Evolutionary conservation across 2,329 filamentous ascomycete genomes (phyloP), one percentile per base, ranked within the genome.

Genomic region (Fusarium abutilonis): DNA sequence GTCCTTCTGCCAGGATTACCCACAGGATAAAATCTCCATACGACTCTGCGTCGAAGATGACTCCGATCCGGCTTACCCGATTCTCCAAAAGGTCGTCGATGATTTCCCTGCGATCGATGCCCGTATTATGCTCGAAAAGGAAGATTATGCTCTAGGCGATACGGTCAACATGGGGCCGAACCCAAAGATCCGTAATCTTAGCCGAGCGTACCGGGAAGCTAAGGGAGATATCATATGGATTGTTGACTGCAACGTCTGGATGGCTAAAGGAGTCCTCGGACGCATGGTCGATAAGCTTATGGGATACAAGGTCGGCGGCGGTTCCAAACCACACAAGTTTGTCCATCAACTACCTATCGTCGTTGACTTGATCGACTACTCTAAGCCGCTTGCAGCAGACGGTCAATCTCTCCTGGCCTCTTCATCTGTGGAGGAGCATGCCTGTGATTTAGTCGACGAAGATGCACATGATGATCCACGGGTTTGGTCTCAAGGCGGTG

Each of bases 121-220:
- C 2, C 83, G 83, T 48, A 81, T 98, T 4, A 82, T 93, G 10
- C 82, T 97, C 43, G 94, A 97, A 78, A 86, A 90, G 45, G 90
- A 96, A 57, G 93, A 97, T 73, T 86, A 90, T 1, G 75, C 86
- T 28, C 79, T 96, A 9, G 29, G 75, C 77, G 10, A 82, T 82
- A 49, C 76, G 82, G 77, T 83, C 61, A 83, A 86, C 53, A 82
- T 98, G 53, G 96, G 96, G 0, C 95, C 95, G 1, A 99, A 99
- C 72, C 95, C 95, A n/a, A 99, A 99, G 80, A 96, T 99, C 68
- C 84, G 95, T 46, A 99, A 99, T 74, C 92, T 98, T 82, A 97
- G 93, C 74, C 86, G 92, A 39, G 93, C 92, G 3, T 99, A 97
- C 73, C 82, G 93, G 26, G 93, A 98, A 72, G 92, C 93, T 2